A percentile compares a stretch with the other conserved stretches of the same genome.
These are phyloP conservation scores for Septoria petroselini DNA, from an alignment of 2,329 filamentous ascomycete genomes.

Conservation along the genomic window DNA sequence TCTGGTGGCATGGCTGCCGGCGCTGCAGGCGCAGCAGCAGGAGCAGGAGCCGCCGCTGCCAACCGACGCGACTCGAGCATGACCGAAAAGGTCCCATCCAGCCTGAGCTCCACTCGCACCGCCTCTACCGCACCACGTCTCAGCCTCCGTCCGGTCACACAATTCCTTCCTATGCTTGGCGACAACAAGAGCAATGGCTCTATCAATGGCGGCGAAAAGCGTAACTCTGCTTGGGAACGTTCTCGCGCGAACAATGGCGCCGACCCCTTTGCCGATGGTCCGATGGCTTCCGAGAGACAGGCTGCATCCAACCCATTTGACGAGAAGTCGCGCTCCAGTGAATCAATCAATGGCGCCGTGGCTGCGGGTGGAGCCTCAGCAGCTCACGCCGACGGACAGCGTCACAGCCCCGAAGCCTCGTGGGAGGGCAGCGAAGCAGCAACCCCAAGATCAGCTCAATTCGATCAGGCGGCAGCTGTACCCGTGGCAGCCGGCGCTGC, in stretches of 20 bases:
- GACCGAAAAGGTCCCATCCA: conserved; percentile 37
- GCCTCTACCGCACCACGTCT: conserved; percentile 68
- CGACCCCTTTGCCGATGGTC: conserved; percentile 40
- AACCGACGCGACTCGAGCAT: conserved; percentile 27
- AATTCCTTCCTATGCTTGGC: conserved; percentile 69
- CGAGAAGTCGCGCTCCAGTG: conserved; percentile 26
- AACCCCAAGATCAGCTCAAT: conserved; percentile 31
- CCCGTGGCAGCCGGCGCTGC: conserved; percentile 42
- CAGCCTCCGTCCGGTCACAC: conserved; percentile 78
- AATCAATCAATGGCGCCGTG: conserved; percentile 13
- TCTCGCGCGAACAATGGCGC: conserved; percentile 33
- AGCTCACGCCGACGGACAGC: conserved; percentile 12
- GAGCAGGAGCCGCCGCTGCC: conserved; percentile 8
- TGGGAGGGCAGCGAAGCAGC: conserved; percentile 25
- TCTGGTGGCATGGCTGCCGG: background rate
- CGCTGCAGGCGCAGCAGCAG: conserved; percentile 11
- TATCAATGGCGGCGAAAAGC: conserved; percentile 29
- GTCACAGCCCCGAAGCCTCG: conserved; percentile 23
- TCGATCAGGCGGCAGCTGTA: conserved; percentile 39
- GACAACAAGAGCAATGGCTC: conserved; percentile 42
- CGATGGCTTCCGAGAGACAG: conserved; percentile 30
- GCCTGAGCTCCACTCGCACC: conserved; percentile 45
- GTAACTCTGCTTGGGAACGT: conserved; percentile 42
- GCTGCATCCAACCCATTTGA: conserved; percentile 35
- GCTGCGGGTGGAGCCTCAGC: conserved; percentile 10